These are phyloP conservation scores for Hyparrhenia diplandra DNA, from an alignment of 176 grass and related monocot genomes.

Conservation along the genomic window DNA sequence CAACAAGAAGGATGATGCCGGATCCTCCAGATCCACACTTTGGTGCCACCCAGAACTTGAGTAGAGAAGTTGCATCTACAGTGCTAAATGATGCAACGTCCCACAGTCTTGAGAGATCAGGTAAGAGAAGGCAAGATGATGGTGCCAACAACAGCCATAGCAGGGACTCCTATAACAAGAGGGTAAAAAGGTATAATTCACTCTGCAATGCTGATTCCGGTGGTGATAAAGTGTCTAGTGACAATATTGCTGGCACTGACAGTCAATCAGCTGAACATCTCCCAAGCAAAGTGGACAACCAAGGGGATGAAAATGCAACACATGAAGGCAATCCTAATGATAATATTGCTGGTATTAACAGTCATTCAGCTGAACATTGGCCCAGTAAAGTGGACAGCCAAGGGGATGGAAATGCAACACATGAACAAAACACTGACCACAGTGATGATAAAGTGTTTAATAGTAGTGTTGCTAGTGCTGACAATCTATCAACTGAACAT, in stretches of 20 bases:
- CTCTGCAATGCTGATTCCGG: neutral
- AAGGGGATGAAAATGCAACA: neutral
- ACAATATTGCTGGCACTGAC: neutral
- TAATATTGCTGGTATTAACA: neutral
- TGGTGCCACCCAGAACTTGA: neutral
- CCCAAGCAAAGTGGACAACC: neutral
- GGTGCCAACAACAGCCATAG: neutral
- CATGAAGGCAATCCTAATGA: neutral
- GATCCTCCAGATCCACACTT: neutral
- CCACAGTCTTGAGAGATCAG: slow-evolving; percentile 15
- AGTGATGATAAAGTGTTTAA: neutral
- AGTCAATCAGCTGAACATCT: neutral
- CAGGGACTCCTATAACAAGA: neutral
- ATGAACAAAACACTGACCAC: neutral
- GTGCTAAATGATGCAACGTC: neutral
- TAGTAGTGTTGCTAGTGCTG: neutral
- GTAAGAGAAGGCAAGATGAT: slow-evolving; percentile 35
- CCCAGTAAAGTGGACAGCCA: neutral
- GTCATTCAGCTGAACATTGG: neutral
- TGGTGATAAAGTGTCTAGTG: neutral
- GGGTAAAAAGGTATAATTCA: neutral
- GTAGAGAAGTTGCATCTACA: slow-evolving; percentile 6
- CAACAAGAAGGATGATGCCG: neutral
- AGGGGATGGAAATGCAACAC: slow-evolving; percentile 9
- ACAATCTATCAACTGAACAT: neutral